Conservation (phyloP, 2,329 filamentous ascomycete species). For the Hysterium pulicare region DNA sequence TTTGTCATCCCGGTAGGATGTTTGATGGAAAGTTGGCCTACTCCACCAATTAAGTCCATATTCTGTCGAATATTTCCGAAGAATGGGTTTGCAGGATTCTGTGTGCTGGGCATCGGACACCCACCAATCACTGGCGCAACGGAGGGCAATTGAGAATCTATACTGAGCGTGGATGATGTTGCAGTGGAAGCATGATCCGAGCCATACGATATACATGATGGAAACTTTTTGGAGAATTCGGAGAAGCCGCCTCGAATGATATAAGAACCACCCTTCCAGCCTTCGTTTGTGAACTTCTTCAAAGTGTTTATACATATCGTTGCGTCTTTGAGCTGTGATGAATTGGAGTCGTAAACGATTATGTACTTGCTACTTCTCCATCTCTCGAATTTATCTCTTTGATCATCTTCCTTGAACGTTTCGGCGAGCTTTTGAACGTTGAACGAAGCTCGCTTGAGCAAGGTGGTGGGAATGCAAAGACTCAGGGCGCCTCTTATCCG, state of each 20-base stretch:
- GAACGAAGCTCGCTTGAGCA: constrained; percentile 87
- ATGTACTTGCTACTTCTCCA: constrained; percentile 76
- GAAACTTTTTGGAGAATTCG: constrained; percentile 66
- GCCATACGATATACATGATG: constrained; percentile 58
- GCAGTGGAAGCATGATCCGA: constrained; percentile 21
- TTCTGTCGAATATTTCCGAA: constrained; percentile 96
- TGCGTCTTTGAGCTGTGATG: constrained; percentile 76
- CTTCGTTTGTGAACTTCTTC: constrained; percentile 86
- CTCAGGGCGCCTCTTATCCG: constrained; percentile 81
- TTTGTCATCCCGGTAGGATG: constrained; percentile 53
- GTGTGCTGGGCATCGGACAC: constrained; percentile 71
- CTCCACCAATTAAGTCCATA: constrained; percentile 88
- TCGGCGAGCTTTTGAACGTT: constrained; percentile 83
- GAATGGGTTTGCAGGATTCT: constrained; percentile 77
- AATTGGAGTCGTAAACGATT: constrained; percentile 81
- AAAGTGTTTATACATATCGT: constrained; percentile 78
- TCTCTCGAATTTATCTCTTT: constrained; percentile 68
- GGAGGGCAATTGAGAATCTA: constrained; percentile 39
- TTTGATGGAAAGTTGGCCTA: constrained; percentile 71
- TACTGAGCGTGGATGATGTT: constrained; percentile 18
- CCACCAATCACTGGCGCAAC: constrained; percentile 83
- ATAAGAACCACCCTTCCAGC: constrained; percentile 69
- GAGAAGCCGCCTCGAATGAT: constrained; percentile 81
- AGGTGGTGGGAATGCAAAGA: constrained; percentile 89
- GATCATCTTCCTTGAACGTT: constrained; percentile 71